Evolutionary conservation across 2,329 filamentous ascomycete species (phyloP), one percentile per base, ranked within the genome.

Genomic region (Aspergillus phoenicis): DNA sequence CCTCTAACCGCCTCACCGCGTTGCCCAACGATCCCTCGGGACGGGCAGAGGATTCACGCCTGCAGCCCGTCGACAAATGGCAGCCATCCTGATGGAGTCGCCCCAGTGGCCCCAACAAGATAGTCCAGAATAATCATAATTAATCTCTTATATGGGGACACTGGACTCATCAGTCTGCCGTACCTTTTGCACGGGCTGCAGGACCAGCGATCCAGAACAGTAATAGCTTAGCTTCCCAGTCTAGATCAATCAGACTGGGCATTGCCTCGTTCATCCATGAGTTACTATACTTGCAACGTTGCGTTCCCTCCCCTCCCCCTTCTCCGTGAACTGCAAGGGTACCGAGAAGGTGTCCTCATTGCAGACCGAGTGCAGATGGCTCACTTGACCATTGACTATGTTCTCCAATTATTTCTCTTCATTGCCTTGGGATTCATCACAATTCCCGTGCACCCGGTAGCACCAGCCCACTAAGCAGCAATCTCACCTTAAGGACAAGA

Each of bases 1-100:
- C 51, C 36, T 43, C 60, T 49, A 60, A 59, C 62, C 61, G 62
- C 65, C 64, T 67, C 65, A 66, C 62, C 64, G 64, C 62, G 64
- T 59, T 59, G 62, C 65, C 64, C 62, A 65, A 66, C 61, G 41
- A 63, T 65, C 38, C 48, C 57, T 53, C 38, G 39, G 47, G 47
- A 51, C 47, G 47, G 47, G 38, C 47, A 58, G 53, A 26, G n/a
- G 47, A 38, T 56, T 39, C 36, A 33, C 28, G 54, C 22, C 13
- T 48, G 49, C 49, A 41, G 41, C 41, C 20, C 7, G 10, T 52
- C 28, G 53, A 62, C 64, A 64, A 67, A 64, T 67, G 43, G 58
- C 61, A 57, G 51, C 45, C 30, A 28, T 13, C 47, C 60, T 45
- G 55, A 66, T 65, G 64, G 62, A 63, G 62, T 59, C 57, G 57